These are phyloP conservation scores for Marasmius sp. DNA, from an alignment of 1,284 basidiomycete species.

Conservation along the genomic window DNA sequence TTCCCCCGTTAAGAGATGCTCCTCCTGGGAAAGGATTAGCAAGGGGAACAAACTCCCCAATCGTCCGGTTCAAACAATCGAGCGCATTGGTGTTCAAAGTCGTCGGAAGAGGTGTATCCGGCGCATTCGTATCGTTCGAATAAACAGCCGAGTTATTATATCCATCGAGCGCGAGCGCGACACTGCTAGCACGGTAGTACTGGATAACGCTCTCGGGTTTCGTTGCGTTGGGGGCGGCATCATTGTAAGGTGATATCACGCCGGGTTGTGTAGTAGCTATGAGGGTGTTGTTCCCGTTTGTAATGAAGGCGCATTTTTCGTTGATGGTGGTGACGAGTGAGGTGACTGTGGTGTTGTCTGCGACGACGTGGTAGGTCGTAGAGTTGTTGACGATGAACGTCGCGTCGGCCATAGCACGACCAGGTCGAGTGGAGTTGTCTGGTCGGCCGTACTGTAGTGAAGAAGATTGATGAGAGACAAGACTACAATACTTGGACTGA, in stretches of 20 bases:
- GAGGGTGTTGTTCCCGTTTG: neutral
- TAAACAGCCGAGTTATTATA: neutral
- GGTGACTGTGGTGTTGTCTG: constrained; percentile 56
- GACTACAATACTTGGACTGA: neutral
- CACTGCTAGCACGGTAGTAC: constrained; percentile 60
- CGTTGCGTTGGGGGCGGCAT: constrained; percentile 27
- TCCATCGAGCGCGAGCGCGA: constrained; percentile 44
- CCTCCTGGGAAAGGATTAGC: constrained; percentile 15
- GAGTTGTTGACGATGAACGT: constrained; percentile 44
- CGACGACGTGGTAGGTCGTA: constrained; percentile 54
- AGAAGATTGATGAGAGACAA: neutral
- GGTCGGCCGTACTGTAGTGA: constrained; percentile 52
- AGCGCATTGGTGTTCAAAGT: constrained; percentile 28
- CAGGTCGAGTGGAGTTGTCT: constrained; percentile 54
- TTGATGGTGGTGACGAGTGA: constrained; percentile 48
- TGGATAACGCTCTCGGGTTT: constrained; percentile 54
- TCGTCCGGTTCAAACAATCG: constrained; percentile 57
- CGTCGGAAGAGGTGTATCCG: neutral
- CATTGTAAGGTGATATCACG: constrained; percentile 1
- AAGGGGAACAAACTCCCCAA: constrained; percentile 46
- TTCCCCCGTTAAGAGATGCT: neutral
- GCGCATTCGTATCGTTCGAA: neutral
- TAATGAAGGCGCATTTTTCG: constrained; percentile 39
- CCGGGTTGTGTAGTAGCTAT: constrained; percentile 8
- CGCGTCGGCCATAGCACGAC: constrained; percentile 52